Base-by-base conservation (phyloP, 2,329 filamentous ascomycete genomes). In the Scedosporium boydii region DNA sequence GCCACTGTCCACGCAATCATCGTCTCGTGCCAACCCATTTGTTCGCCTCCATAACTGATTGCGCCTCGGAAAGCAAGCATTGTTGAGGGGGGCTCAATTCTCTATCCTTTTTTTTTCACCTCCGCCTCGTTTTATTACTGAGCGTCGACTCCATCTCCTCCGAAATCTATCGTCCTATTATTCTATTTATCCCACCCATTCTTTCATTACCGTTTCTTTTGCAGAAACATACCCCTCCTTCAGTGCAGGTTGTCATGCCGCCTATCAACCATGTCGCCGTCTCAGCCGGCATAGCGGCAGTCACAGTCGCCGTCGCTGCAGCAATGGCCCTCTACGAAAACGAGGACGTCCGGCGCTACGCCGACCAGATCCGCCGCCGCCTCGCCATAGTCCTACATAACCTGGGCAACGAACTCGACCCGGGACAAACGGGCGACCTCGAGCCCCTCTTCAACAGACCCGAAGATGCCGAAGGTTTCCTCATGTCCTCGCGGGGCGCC, bases 381-480 rank as follows among this genome's bases (percentile, higher is more conserved):
- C 83, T 88, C 68, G 83, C 84, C 66, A 70, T 86, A 48, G 83
- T 84, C 58, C 73, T 87, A 14, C 82, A 86, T 68, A 78, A 80
- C 9, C 76, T 87, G 29, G 82, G 84, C 63, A 83, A 87, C 63
- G 79, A 77, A 66, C 80, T 86, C 71, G 75, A 78, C 57, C 78
- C 81, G 3, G 73, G 77, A 63, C 68, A 72, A 53, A 58, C 63
- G 27, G 62, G 63, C 62, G 70, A 73, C 51, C 73, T 75, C 34
- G 75, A 83, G 66, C 85, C 85, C 63, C 73, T 82, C 29, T 87
- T 87, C 72, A 88, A 88, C 70, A 76, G 85, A 12, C 85, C 85
- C 60, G 85, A 88, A 70, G 85, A 88, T 71, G 85, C 85, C 63
- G 80, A 87, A 62, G 85, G 84, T 7, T 87, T 87, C 69, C 69